These are phyloP conservation scores for Pythium folliculosum DNA, from an alignment of 352 stramenopile genomes.

Conservation along the genomic window DNA sequence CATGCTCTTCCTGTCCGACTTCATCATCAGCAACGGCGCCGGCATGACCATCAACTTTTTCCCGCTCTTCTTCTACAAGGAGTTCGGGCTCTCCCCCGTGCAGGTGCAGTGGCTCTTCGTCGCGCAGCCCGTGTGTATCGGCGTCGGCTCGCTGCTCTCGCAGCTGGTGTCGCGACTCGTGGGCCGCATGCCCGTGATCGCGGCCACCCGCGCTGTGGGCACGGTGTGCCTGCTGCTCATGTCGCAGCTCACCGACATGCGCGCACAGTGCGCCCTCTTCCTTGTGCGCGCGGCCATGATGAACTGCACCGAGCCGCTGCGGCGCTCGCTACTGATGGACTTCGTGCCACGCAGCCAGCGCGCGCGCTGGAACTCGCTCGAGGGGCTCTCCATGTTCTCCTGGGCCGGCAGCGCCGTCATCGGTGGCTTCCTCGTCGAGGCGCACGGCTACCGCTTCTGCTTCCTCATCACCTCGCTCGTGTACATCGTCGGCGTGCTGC, in stretches of 20 bases:
- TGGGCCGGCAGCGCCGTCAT: slow-evolving; percentile 70
- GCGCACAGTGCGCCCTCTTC: slow-evolving; percentile 51
- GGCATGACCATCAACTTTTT: slow-evolving; percentile 65
- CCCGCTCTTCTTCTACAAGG: slow-evolving; percentile 63
- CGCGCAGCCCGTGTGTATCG: slow-evolving; percentile 49
- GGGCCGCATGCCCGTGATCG: slow-evolving; percentile 62
- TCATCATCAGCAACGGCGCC: slow-evolving; percentile 66
- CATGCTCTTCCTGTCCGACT: slow-evolving; percentile 65
- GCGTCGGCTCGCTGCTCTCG: slow-evolving; percentile 42
- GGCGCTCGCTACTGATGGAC: slow-evolving; percentile 76
- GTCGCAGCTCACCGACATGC: slow-evolving; percentile 33
- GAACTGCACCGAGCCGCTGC: slow-evolving; percentile 60
- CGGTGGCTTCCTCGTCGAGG: slow-evolving; percentile 59
- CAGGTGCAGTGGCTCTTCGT: slow-evolving; percentile 60
- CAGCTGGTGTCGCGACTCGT: slow-evolving; percentile 40
- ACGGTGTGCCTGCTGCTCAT: slow-evolving; percentile 52
- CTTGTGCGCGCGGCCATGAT: slow-evolving; percentile 55
- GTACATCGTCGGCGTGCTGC: slow-evolving; percentile 42
- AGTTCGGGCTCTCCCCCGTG: slow-evolving; percentile 57
- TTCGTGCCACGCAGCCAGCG: slow-evolving; percentile 62
- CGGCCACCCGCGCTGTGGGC: slow-evolving; percentile 41
- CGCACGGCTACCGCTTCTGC: slow-evolving; percentile 64
- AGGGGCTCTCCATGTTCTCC: slow-evolving; percentile 61
- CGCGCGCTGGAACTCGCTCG: slow-evolving; percentile 71
- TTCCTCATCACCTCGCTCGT: slow-evolving; percentile 55